Percentiles rank a stretch among this genome's conserved stretches.
Evolutionary conservation across 345 rosid species (phyloP).

Genomic region (Salix arbutifolia): DNA sequence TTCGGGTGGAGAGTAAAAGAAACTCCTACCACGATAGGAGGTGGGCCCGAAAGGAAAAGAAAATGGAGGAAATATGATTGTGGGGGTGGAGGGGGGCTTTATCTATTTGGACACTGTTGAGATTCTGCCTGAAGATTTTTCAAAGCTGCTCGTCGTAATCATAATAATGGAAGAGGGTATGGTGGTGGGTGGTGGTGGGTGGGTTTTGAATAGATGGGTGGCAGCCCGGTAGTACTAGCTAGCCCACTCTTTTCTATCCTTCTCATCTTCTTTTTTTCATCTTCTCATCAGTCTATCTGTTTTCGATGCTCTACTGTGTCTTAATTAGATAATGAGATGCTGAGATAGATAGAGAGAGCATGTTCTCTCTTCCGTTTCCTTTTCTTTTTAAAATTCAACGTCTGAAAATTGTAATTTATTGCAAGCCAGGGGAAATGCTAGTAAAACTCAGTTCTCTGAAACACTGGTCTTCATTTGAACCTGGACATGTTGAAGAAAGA

Average conservation of each 20-base stretch:
- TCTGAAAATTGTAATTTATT: not conserved
- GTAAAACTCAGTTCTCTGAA: not conserved
- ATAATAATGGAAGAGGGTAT: conserved; percentile 14
- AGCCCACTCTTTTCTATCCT: conserved; percentile 11
- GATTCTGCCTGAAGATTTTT: conserved; percentile 48
- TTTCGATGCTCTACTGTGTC: conserved; percentile 1
- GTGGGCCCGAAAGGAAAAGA: not conserved
- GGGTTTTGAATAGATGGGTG: conserved; percentile 17
- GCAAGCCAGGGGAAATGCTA: not conserved
- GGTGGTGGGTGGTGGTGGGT: conserved; percentile 13
- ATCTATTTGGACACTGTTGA: conserved; percentile 37
- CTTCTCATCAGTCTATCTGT: not conserved
- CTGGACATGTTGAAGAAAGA: not conserved
- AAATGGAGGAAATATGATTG: not conserved
- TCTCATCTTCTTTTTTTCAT: not conserved
- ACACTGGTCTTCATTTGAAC: not conserved
- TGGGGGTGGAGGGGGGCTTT: not conserved
- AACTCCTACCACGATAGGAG: not conserved
- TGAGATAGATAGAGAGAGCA: not conserved
- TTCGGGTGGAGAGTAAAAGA: not conserved
- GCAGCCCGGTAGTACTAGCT: conserved; percentile 10
- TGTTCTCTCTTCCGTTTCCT: not conserved
- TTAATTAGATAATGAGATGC: not conserved
- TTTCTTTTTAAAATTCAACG: not conserved
- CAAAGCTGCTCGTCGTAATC: conserved; percentile 5